Evolutionary conservation across 2,329 filamentous ascomycete genomes (phyloP).

Genomic region (Arthrobotrys conoides): DNA sequence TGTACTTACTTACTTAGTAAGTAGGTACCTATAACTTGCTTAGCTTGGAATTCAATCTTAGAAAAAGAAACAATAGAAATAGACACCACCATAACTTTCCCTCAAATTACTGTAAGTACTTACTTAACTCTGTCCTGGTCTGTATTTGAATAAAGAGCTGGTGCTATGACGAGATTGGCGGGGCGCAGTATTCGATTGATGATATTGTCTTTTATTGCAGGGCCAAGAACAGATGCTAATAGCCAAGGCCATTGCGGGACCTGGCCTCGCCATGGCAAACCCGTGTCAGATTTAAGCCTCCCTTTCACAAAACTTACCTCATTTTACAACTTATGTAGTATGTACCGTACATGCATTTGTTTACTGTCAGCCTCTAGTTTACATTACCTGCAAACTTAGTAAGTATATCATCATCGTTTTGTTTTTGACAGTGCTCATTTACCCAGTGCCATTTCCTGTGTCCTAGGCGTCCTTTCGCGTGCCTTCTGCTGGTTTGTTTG

Average conservation of each 20-base stretch:
- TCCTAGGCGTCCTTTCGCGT: neutral
- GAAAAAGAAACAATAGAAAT: too few species aligned
- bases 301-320: constrained; percentile 5
- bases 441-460: neutral
- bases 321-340: too few species aligned
- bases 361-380: constrained; percentile 29
- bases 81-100: too few species aligned
- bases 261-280: constrained; percentile 13
- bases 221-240: too few species aligned
- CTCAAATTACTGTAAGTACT: too few species aligned
- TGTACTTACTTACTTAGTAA: too few species aligned
- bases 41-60: too few species aligned
- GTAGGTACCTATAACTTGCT: too few species aligned
- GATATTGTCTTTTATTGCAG: too few species aligned
- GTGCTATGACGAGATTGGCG: constrained; percentile 55
- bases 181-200: constrained; percentile 25
- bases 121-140: too few species aligned
- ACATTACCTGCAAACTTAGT: constrained; percentile 4
- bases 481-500: neutral
- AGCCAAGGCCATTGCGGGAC: constrained; percentile 20
- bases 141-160: constrained; percentile 9
- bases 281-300: constrained; percentile 60
- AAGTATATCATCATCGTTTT: neutral
- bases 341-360: constrained; percentile 1
- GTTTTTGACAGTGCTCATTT: neutral